Conservation (phyloP, 805 yeast species). For the Hyphopichia homilentoma region DNA sequence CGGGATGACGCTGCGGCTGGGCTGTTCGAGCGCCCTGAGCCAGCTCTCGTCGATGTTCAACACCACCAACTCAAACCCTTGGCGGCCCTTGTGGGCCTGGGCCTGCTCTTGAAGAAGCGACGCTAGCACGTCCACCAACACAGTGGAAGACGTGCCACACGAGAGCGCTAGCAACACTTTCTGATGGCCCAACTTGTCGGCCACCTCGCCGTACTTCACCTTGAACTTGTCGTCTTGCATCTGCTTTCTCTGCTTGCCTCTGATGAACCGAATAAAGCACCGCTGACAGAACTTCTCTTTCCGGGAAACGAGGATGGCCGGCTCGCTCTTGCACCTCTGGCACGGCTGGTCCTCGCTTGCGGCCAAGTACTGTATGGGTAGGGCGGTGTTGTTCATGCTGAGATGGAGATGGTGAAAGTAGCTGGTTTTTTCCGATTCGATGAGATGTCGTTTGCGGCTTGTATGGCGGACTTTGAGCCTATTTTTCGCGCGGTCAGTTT, state of each 20-base stretch:
- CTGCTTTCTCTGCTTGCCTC: conserved; percentile 76
- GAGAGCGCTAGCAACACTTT: conserved; percentile 60
- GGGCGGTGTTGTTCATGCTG: background rate
- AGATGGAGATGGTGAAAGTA: no score
- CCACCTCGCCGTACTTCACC: conserved; percentile 54
- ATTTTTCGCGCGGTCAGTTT: no score
- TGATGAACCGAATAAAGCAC: conserved; percentile 71
- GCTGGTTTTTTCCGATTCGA: no score
- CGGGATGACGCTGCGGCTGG: conserved; percentile 13
- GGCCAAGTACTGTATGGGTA: conserved; percentile 9
- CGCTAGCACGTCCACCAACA: conserved; percentile 61
- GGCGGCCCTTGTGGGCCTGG: conserved; percentile 55
- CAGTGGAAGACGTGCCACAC: conserved; percentile 65
- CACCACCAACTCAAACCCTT: conserved; percentile 62
- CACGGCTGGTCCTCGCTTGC: conserved; percentile 21
- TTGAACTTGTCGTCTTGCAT: conserved; percentile 72
- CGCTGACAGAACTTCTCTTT: conserved; percentile 60
- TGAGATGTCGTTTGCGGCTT: no score
- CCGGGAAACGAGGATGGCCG: conserved; percentile 47
- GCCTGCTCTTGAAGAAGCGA: conserved; percentile 62
- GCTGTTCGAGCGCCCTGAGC: conserved; percentile 12
- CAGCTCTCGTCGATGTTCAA: conserved; percentile 43
- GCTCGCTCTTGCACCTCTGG: conserved; percentile 46
- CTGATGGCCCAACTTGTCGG: conserved; percentile 29
- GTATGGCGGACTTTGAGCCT: no score